Evolutionary conservation across 225 moss, liverwort and hornwort species (phyloP), one percentile per base, ranked within the genome.

Genomic region (Physcomitrellopsis africana): DNA sequence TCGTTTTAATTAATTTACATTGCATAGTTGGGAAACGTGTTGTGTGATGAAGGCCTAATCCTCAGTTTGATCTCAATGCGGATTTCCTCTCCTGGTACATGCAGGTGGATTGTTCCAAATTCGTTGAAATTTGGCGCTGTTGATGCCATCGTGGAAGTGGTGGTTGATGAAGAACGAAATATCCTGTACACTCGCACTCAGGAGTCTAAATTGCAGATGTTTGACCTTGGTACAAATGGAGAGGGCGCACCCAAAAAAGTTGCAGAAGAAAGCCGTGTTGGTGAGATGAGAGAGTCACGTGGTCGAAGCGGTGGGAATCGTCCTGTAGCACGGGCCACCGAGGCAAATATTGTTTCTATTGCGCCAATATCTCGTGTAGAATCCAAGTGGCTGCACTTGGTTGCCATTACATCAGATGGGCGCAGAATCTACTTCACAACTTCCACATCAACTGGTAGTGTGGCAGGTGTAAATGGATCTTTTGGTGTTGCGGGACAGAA

Each of bases 301-400:
- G 82, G 80, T 2, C 91, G 94, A 15, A 72, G 87, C 48, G 92
- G 86, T 5, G 93, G 87, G 68, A 67, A 67, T 37, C 87, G 93
- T 58, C 85, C 61, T 24, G 87, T 81, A 9, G 81, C 85, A 0
- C 86, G 99, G 72, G 73, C 85, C 9, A 79, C 88, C 43, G 95
- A 95, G 81, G 81, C 84, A 8, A 93, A 81, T 79, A 86, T 99
- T 32, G 89, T 99, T 23, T 90, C 95, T 20, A 93, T 99, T 64
- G 76, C 89, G 51, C 99, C 99, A 60, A 75, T 99, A 48, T 85
- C 90, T 9, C 81, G 89, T 67, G 89, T 87, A 46, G 95, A 99
- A 85, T 99, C 99, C n/a, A 99, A 99, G 79, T 99, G 93, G 90
- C 76, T 99, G 72, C 95, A 99, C 86, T 67, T 99, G 85, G 95